Base-by-base conservation (phyloP, 2,329 filamentous ascomycete species). In the Fusarium mangiferae region DNA sequence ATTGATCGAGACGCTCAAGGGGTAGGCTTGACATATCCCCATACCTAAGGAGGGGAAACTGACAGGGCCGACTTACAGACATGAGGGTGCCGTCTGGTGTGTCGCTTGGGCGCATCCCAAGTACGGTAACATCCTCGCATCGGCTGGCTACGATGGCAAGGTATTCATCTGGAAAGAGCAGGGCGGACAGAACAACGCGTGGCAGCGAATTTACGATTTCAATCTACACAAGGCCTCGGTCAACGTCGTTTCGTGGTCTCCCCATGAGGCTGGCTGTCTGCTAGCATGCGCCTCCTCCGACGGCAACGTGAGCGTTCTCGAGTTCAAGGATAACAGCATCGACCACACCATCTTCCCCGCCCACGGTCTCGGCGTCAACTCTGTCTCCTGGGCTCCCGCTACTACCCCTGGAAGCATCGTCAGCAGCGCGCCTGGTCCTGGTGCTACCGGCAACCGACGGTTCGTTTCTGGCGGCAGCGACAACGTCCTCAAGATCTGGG, bases 131-230 rank as follows among this genome's bases (percentile, higher is more conserved):
- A 98, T 99, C 81, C 92, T 99, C 70, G 96, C 96, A 63, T 97
- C 94, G 72, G 94, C 95, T 58, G 94, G 94, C 75, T 99, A 98
- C 86, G 96, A 99, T 84, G 96, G 96, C 84, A 98, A 98, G 84
- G 96, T 99, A 75, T 91, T 98, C 83, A 97, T 99, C 88, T 99
- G 96, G 95, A 94, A 95, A 83, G 96, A 99, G 85, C 92, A 95
- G 83, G 80, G 80, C n/a, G 75, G 77, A 61, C 82, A 82, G 74
- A 87, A 84, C 78, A 89, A 87, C 76, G 86, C 90, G 78, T 95
- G 93, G 93, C 93, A 95, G 80, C 92, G 93, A 81, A 94, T 98
- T 83, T 97, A 96, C 86, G 94, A 97, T 80, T 97, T 97, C 81
- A 92, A 93, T 72, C 90, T 96, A 62, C 96, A 98, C 90, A 97